Conservation (phyloP, 2,329 filamentous ascomycete genomes). For the Aspergillus terreus region DNA sequence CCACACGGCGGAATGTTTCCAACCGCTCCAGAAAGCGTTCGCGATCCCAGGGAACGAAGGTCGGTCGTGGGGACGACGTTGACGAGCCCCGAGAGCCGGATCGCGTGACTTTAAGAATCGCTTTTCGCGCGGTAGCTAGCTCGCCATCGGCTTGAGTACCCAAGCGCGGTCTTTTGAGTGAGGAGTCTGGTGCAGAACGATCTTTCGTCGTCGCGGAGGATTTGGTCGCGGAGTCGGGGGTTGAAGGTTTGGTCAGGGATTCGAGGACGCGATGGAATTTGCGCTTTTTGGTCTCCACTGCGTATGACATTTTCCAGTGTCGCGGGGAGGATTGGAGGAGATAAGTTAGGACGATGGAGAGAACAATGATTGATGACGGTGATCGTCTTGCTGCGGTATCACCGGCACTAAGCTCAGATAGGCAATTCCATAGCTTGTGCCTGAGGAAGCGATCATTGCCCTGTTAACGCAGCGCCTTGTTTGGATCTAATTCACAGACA, state of each 20-base stretch:
- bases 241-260: conserved; percentile 37
- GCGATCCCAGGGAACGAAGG: conserved; percentile 83
- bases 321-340: background rate
- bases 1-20: conserved; percentile 85
- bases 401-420: conserved; percentile 6
- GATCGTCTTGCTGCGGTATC: conserved; percentile 5
- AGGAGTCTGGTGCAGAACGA: conserved; percentile 22
- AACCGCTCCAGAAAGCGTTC: conserved; percentile 75
- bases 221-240: conserved; percentile 17
- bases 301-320: conserved; percentile 37
- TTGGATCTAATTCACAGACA: no score
- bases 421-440: conserved; percentile 2
- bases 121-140: conserved; percentile 20
- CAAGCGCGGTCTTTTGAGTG: conserved; percentile 35
- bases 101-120: conserved; percentile 25
- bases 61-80: conserved; percentile 48
- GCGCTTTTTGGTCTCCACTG: conserved; percentile 45
- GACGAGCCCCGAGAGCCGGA: conserved; percentile 25
- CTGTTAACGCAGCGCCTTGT: no score
- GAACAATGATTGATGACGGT: conserved; percentile 2
- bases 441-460: background rate
- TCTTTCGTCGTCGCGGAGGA: conserved; percentile 20
- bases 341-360: background rate
- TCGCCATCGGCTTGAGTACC: conserved; percentile 18
- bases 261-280: conserved; percentile 47